Percentiles rank a stretch among this genome's conserved stretches.
Evolutionary conservation across 371 early-diverging fungal genomes (phyloP).

Genomic region (Mortierella sp.): DNA sequence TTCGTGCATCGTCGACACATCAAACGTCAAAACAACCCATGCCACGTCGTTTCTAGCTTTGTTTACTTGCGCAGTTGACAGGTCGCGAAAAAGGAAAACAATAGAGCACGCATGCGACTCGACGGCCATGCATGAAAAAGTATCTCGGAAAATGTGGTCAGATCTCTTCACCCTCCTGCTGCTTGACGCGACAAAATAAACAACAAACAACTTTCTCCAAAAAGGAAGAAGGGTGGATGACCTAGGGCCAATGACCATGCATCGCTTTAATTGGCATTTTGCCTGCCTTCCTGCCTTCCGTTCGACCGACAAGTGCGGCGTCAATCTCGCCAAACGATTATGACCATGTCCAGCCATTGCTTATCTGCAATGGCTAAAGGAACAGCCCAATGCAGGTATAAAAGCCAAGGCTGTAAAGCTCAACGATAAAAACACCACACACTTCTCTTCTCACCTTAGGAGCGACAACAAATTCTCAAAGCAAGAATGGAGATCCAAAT

Average conservation of each 20-base stretch:
- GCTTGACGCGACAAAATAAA: background rate
- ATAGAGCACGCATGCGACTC: background rate
- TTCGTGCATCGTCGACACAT: background rate
- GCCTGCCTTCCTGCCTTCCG: background rate
- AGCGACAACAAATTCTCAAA: background rate
- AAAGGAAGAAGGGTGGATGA: background rate
- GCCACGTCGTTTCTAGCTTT: background rate
- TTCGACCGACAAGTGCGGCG: background rate
- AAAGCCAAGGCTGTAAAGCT: background rate
- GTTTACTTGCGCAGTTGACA: background rate
- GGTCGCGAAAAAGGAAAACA: background rate
- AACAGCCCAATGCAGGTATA: background rate
- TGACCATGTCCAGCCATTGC: background rate
- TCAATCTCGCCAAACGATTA: background rate
- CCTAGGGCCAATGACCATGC: background rate
- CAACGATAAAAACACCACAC: background rate
- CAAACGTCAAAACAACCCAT: background rate
- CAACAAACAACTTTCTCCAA: background rate
- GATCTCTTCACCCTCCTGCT: background rate
- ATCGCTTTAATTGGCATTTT: background rate
- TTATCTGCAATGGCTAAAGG: background rate
- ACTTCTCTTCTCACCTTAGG: background rate
- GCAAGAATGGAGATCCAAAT: constrained; percentile 20
- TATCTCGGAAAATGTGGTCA: background rate
- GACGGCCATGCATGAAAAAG: background rate